A percentile compares a stretch with the other conserved stretches of the same genome.
These are phyloP conservation scores for Alternaria gansuensis DNA, from an alignment of 2,329 filamentous ascomycete species.

Conservation along the genomic window DNA sequence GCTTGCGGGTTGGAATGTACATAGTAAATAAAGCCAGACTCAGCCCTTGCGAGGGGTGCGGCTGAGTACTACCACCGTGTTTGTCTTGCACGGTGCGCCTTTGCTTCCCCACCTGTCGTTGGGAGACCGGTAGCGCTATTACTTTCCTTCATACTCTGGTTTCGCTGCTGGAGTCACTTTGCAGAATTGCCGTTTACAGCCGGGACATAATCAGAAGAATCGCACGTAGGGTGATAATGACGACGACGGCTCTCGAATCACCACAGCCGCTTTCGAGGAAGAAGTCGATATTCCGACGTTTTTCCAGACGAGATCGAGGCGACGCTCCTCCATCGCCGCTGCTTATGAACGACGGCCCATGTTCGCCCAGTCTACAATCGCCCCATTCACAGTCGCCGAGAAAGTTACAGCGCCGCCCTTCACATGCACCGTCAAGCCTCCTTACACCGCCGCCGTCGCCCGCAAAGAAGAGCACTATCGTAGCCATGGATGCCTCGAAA, in stretches of 20 bases:
- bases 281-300: conserved; percentile 33
- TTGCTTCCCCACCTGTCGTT: conserved; percentile 9
- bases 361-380: conserved; percentile 3
- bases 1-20: conserved; percentile 12
- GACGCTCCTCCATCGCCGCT: conserved; percentile 17
- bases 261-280: conserved; percentile 26
- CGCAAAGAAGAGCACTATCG: conserved; percentile 12
- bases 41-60: conserved; percentile 22
- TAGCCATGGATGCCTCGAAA: conserved; percentile 12
- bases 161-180: background rate
- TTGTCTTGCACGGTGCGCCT: conserved; percentile 10
- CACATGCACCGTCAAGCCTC: conserved; percentile 10
- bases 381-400: conserved; percentile 5
- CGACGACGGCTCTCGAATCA: conserved; percentile 28
- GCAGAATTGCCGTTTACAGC: background rate
- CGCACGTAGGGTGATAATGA: conserved; percentile 14
- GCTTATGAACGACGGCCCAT: conserved; percentile 11
- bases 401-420: conserved; percentile 19
- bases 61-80: conserved; percentile 16
- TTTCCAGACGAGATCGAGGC: conserved; percentile 25
- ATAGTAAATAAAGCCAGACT: conserved; percentile 26
- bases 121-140: conserved; percentile 5
- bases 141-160: conserved; percentile 7
- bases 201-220: conserved; percentile 1
- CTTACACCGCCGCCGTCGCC: conserved; percentile 25